Conservation (phyloP, 805 yeast species). For the Wickerhamiella spandovensis region DNA sequence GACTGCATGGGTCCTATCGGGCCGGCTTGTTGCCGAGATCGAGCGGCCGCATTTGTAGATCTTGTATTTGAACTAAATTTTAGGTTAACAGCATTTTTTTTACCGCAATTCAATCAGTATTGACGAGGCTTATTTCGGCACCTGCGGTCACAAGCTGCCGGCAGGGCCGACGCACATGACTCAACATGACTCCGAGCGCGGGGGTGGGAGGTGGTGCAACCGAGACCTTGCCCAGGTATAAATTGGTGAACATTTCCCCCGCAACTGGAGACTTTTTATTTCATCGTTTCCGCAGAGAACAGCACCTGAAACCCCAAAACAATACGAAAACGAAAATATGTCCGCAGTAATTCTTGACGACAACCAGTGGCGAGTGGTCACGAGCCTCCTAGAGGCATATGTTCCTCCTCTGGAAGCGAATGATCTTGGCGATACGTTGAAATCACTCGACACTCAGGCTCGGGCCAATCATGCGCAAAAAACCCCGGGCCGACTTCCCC, state of each 20-base stretch:
- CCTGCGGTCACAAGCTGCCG: neutral
- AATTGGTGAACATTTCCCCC: no score
- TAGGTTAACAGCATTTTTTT: no score
- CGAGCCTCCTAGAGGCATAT: neutral
- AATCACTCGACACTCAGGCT: neutral
- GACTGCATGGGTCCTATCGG: conserved; percentile 31
- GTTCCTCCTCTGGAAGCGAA: conserved; percentile 1
- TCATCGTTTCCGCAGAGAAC: no score
- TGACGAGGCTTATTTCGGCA: no score
- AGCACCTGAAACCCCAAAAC: no score
- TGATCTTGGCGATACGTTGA: neutral
- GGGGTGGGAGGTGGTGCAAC: neutral
- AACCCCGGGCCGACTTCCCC: neutral
- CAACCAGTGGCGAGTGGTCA: conserved; percentile 1
- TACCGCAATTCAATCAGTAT: no score
- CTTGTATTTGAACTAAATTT: no score
- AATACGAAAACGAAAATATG: neutral
- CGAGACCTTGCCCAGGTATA: neutral
- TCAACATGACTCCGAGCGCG: neutral
- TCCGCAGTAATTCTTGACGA: neutral
- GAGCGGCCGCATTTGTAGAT: neutral
- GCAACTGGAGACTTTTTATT: no score
- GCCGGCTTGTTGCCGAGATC: conserved; percentile 26
- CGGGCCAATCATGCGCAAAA: neutral
- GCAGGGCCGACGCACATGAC: neutral